These are phyloP conservation scores for Logfia minima DNA, from an alignment of 129 eudicot species.

Conservation along the genomic window DNA sequence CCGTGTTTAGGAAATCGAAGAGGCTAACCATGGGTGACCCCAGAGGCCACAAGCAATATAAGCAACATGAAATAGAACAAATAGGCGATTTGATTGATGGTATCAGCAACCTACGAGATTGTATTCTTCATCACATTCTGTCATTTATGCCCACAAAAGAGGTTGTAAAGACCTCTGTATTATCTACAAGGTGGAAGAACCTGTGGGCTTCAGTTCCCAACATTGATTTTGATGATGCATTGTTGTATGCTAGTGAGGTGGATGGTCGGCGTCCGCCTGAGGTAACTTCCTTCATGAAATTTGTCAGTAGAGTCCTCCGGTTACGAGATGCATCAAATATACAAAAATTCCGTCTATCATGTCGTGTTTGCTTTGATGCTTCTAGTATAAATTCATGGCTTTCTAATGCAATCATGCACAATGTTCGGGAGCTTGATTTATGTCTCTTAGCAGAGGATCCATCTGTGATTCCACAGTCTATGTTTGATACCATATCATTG, in stretches of 20 bases:
- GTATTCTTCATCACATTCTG: conserved; percentile 29
- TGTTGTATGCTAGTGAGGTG: conserved; percentile 40
- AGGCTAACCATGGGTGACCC: conserved; percentile 21
- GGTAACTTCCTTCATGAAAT: conserved; percentile 9
- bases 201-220: conserved; percentile 29
- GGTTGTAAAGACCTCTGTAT: conserved; percentile 29
- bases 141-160: conserved; percentile 38
- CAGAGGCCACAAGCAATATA: conserved; percentile 24
- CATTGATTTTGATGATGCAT: conserved; percentile 33
- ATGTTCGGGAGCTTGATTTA: conserved; percentile 30
- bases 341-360: conserved; percentile 26
- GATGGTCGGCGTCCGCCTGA: conserved; percentile 7
- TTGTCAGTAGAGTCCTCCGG: conserved; percentile 30
- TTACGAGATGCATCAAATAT: conserved; percentile 21
- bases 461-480: conserved; percentile 22
- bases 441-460: conserved; percentile 24
- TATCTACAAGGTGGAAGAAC: conserved; percentile 35
- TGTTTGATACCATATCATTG: conserved; percentile 25
- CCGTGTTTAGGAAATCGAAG: conserved; percentile 19
- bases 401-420: conserved; percentile 20
- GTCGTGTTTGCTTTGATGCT: conserved; percentile 18
- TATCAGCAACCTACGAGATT: conserved; percentile 33
- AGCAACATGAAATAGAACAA: conserved; percentile 25
- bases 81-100: conserved; percentile 11
- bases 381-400: conserved; percentile 25